Evolutionary conservation across 176 grass and related monocot genomes (phyloP), one percentile per base, ranked within the genome.

Genomic region (Zoysia pacifica): DNA sequence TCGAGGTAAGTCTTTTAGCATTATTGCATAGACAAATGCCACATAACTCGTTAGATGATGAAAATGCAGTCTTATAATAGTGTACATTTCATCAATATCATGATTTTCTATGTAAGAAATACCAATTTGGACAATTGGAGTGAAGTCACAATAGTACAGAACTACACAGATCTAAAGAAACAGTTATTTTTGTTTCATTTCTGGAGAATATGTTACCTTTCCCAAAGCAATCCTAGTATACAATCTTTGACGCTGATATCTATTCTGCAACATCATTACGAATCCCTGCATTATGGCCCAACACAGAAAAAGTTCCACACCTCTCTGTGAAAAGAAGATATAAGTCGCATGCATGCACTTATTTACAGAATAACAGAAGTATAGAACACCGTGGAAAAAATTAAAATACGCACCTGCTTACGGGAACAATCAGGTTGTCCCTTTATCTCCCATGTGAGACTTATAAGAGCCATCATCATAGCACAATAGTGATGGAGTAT

Each of bases 241-340:
- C 67, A 99, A 65, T 88, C 96, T 99, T 86, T 95, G 92, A 59
- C 96, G 92, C 61, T 99, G 96, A 84, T 99, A 99, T 87, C 96
- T 92, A 62, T 99, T 99, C 47, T 99, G 96, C 69, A 99, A 79
- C 89, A 99, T 93, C 96, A 99, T 99, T 59, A 85, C 83, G 70
- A 99, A 86, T 84, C 92, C 96, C 91, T 99, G 96, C 96, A 99
- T 95, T 85, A 93, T 87, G 54, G 96, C 96, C 96, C 96, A 99
- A 47, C 81, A 87, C 18, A 99, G 85, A 84, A 99, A 99, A 45
- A 99, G 84, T 84, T 95, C 88, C 3, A 99, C 96, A 44, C 92
- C 96, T 86, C 84, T 95, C 92, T 98, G 80, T 38, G 59, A 81
- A 85, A 79, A 73, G 51, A 76, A 40, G 42, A 37, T 53, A 82